phyloP scores from a whole-genome alignment of 768 basidiomycete species.

The Glaciozyma martinii region DNA sequence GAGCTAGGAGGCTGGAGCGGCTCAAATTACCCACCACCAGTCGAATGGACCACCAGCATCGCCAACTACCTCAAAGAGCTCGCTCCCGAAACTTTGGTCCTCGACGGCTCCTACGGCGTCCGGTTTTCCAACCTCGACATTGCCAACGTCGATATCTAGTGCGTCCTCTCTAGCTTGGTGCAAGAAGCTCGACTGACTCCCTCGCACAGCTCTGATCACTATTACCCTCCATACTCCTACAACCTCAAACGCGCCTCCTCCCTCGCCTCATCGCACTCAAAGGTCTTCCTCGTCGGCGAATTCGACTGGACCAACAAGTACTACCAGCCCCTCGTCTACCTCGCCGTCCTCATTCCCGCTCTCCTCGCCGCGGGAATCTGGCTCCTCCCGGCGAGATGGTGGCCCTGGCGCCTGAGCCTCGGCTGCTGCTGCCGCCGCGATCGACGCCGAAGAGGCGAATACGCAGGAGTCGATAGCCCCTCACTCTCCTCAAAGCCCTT shows the following conservation, averaged over 20 bases:
- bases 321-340: slow-evolving; percentile 22
- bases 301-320: slow-evolving; percentile 33
- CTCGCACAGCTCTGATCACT: slow-evolving; percentile 32
- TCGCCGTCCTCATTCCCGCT: slow-evolving; percentile 22
- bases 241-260: slow-evolving; percentile 23
- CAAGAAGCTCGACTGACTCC: background rate
- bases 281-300: slow-evolving; percentile 32
- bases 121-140: slow-evolving; percentile 17
- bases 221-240: slow-evolving; percentile 27
- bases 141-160: slow-evolving; percentile 26
- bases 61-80: slow-evolving; percentile 30
- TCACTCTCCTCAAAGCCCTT: background rate
- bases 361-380: slow-evolving; percentile 16
- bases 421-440: slow-evolving; percentile 2
- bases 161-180: background rate
- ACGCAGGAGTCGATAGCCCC: background rate
- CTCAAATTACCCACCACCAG: slow-evolving; percentile 14
- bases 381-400: slow-evolving; percentile 23
- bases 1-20: slow-evolving; percentile 29
- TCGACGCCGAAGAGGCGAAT: background rate
- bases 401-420: slow-evolving; percentile 13
- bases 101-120: slow-evolving; percentile 33
- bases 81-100: slow-evolving; percentile 32
- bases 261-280: slow-evolving; percentile 8
- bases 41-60: slow-evolving; percentile 28